Evolutionary conservation across 331 rosid genomes (phyloP).

Genomic region (Malus hybrid): DNA sequence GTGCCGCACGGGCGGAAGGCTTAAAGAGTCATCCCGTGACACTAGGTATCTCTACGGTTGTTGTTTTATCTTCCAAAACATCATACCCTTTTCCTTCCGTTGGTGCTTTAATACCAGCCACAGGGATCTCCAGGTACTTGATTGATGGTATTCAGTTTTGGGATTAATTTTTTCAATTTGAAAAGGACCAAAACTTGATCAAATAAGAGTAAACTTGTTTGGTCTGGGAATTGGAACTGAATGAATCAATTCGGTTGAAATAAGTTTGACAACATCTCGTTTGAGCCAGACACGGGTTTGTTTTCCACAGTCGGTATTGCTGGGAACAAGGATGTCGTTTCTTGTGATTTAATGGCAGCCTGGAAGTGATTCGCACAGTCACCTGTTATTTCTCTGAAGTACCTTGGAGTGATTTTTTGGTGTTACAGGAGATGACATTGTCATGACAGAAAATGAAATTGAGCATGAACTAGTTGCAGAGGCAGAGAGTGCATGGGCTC

Average conservation of each 20-base stretch:
- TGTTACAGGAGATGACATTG: constrained; percentile 40
- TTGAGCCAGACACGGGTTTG: not conserved
- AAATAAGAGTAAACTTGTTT: not conserved
- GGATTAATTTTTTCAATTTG: not conserved
- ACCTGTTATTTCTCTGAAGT: too few relatives aligned
- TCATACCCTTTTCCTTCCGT: not conserved
- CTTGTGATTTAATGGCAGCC: not conserved
- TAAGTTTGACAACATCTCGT: not conserved
- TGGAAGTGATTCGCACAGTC: too few relatives aligned
- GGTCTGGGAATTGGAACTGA: not conserved
- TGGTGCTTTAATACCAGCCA: not conserved
- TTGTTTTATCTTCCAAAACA: not conserved
- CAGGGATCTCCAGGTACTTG: not conserved
- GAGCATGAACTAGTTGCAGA: constrained; percentile 66
- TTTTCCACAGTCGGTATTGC: not conserved
- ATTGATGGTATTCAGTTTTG: not conserved
- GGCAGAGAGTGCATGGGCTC: constrained; percentile 88
- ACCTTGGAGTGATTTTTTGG: constrained; percentile 3
- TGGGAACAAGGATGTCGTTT: not conserved
- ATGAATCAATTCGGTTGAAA: not conserved
- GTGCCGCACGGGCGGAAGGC: too few relatives aligned
- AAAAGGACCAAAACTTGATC: not conserved
- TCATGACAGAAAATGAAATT: constrained; percentile 25
- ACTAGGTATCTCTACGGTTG: not conserved
- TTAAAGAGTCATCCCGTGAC: too few relatives aligned